Percentiles rank a stretch among this genome's conserved stretches.
These are phyloP conservation scores for Discostella stelligeroides DNA, from an alignment of 108 stramenopile species.

Conservation along the genomic window DNA sequence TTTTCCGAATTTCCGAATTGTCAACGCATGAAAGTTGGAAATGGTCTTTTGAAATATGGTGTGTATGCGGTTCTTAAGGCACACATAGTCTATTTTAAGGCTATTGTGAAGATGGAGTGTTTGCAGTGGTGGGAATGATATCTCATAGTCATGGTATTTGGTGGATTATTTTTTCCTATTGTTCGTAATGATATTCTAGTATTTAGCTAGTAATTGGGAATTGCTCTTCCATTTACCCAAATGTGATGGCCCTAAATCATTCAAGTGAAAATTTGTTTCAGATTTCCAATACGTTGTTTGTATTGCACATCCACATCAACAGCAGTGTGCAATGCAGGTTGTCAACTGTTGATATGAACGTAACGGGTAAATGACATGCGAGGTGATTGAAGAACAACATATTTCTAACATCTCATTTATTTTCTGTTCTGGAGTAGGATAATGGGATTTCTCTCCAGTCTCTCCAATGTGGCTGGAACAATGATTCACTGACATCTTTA, in stretches of 20 bases:
- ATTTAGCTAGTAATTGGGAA: conserved; percentile 8
- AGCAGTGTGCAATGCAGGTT: no score
- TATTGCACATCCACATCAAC: conserved; percentile 19
- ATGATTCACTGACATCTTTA: no score
- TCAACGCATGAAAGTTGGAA: conserved; percentile 6
- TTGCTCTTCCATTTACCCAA: conserved; percentile 12
- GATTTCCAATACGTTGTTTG: neutral
- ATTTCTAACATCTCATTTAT: no score
- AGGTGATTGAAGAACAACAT: no score
- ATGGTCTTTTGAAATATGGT: conserved; percentile 37
- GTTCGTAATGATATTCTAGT: neutral
- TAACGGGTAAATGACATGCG: no score
- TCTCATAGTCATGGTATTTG: conserved; percentile 16
- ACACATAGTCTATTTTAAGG: no score
- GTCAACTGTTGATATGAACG: no score
- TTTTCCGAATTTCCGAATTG: conserved; percentile 18
- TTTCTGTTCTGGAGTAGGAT: no score
- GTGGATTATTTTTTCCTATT: neutral
- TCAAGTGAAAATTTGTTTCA: conserved; percentile 14
- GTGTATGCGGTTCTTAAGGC: no score
- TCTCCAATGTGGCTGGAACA: no score
- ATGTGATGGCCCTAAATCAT: conserved; percentile 37
- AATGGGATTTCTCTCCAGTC: no score
- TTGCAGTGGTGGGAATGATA: conserved; percentile 33
- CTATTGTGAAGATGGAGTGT: conserved; percentile 47